Percentiles rank a stretch among this genome's conserved stretches.
These are phyloP conservation scores for Candida hungchunana DNA, from an alignment of 805 yeast genomes.

Conservation along the genomic window DNA sequence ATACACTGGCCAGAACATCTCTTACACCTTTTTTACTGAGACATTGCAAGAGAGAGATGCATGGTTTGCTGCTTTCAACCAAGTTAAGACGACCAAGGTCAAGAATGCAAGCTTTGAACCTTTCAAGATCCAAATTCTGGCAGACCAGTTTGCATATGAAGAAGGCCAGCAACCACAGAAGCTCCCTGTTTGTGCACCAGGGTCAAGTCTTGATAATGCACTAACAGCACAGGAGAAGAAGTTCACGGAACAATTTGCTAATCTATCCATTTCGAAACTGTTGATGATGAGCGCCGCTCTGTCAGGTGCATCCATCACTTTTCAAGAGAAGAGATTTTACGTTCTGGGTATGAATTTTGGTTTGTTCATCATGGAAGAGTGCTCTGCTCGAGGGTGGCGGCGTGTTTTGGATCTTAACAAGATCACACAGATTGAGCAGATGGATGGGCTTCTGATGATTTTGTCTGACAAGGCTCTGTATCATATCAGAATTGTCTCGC, in stretches of 20 bases:
- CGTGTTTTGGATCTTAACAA: slow-evolving; percentile 48
- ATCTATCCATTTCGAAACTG: slow-evolving; percentile 29
- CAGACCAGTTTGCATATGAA: slow-evolving; percentile 67
- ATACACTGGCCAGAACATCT: slow-evolving; percentile 51
- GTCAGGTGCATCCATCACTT: slow-evolving; percentile 43
- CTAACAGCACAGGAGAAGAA: slow-evolving; percentile 34
- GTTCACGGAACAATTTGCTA: slow-evolving; percentile 19
- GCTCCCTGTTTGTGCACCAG: slow-evolving; percentile 47
- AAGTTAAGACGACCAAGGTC: slow-evolving; percentile 40
- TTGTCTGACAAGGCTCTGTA: slow-evolving; percentile 56
- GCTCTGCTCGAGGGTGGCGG: slow-evolving; percentile 45
- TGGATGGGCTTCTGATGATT: slow-evolving; percentile 53
- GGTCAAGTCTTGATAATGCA: slow-evolving; percentile 47
- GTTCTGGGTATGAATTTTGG: slow-evolving; percentile 65
- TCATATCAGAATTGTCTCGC: slow-evolving; percentile 58
- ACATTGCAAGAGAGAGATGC: slow-evolving; percentile 45
- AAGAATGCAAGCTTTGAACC: slow-evolving; percentile 45
- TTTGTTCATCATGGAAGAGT: slow-evolving; percentile 42
- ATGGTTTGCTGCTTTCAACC: slow-evolving; percentile 53
- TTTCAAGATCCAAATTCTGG: slow-evolving; percentile 46
- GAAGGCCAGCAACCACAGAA: slow-evolving; percentile 44
- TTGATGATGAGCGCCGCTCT: slow-evolving; percentile 34
- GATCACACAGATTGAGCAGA: slow-evolving; percentile 57
- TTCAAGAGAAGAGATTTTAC: slow-evolving; percentile 41
- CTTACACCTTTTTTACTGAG: slow-evolving; percentile 48